Base-by-base conservation (phyloP, 164 flowering plant species). In the Cinnamomum chago region DNA sequence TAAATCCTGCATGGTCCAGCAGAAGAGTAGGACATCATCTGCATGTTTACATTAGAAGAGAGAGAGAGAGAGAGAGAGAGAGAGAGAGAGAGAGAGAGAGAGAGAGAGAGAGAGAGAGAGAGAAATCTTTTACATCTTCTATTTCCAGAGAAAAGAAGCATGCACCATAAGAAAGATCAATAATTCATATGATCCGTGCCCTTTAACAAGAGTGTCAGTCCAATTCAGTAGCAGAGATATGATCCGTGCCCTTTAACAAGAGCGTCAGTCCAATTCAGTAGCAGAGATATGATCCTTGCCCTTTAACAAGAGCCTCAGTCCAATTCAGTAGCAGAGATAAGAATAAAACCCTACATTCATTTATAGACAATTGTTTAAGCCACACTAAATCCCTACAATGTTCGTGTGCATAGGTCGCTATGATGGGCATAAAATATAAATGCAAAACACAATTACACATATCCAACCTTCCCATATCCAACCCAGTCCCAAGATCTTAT, bases 1-100 rank as follows among this genome's bases (percentile, higher is more conserved):
- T n/a, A 20, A 18, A 66, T 52, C 11, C n/a, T 25, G 65, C 6
- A 71, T 70, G 73, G 70, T 30, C 52, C 68, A 30, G 51, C 28
- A 28, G 60, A 70, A 70, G 62, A 24, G 33, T 51, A 25, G 62
- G 51, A 22, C 22, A 50, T 51, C 12, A 23, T 55, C 72, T 70
- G 72, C 35, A 70, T 1, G 28, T 70, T 70, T 23, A 51, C 7
- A 47, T 20, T 24, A 17, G 22, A 51, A n/a, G n/a, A n/a, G n/a
- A n/a, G n/a, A n/a, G n/a, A n/a, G n/a, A n/a, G n/a, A n/a, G n/a
- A n/a, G n/a, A n/a, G n/a, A n/a, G n/a, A n/a, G n/a, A n/a, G n/a
- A n/a, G n/a, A n/a, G n/a, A n/a, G n/a, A n/a, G n/a, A n/a, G n/a
- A n/a, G n/a, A n/a, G 7, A 13, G 51, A 50, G 62, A 25, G 15